Evolutionary conservation across 202 grass and related monocot species (phyloP).

Genomic region (Schoenoplectus tabernaemontani): DNA sequence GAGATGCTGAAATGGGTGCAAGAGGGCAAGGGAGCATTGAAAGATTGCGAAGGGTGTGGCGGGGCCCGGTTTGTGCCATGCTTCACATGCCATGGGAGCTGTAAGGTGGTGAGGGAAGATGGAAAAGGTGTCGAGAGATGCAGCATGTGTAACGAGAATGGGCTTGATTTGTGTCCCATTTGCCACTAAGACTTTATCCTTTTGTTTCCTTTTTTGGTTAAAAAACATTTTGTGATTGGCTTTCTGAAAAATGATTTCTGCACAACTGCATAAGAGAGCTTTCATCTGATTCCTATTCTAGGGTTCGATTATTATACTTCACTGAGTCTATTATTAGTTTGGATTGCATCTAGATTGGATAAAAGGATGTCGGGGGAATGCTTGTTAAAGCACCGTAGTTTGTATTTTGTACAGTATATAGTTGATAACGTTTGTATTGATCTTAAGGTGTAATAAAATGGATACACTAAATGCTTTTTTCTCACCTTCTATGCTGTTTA

Average conservation of each 20-base stretch:
- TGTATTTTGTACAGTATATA: slow-evolving; percentile 14
- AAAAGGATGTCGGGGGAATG: neutral
- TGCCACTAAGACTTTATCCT: slow-evolving; percentile 47
- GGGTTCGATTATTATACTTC: neutral
- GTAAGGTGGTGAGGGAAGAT: slow-evolving; percentile 48
- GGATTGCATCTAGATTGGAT: neutral
- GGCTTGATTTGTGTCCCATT: slow-evolving; percentile 72
- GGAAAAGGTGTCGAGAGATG: slow-evolving; percentile 48
- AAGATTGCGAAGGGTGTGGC: slow-evolving; percentile 74
- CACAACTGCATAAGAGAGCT: neutral
- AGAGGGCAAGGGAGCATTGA: slow-evolving; percentile 31
- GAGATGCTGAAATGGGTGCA: slow-evolving; percentile 71
- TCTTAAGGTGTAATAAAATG: neutral
- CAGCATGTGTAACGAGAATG: slow-evolving; percentile 77
- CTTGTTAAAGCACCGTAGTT: neutral
- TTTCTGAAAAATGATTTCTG: too few species aligned
- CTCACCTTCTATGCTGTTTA: neutral
- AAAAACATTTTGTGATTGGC: neutral
- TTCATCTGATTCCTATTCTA: neutral
- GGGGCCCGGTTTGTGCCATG: slow-evolving; percentile 78
- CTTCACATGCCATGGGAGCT: slow-evolving; percentile 70
- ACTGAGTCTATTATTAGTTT: neutral
- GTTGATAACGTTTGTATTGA: neutral
- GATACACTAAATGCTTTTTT: neutral
- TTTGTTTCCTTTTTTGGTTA: neutral